Percentiles rank a stretch among this genome's conserved stretches.
phyloP scores from a whole-genome alignment of 2,329 filamentous ascomycete species.

The Aspergillus niger region DNA sequence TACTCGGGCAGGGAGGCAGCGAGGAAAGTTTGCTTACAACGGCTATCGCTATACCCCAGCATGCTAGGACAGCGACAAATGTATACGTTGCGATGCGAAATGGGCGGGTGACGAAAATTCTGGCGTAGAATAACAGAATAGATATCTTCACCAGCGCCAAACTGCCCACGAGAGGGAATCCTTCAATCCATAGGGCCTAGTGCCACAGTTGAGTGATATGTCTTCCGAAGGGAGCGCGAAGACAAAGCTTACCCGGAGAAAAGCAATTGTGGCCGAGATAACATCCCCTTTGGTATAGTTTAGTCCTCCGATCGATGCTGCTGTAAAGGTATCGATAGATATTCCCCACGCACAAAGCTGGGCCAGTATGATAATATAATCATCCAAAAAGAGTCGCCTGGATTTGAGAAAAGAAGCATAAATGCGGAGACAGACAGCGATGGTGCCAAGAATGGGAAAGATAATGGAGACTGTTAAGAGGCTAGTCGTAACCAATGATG shows the following conservation, averaged over 20 bases:
- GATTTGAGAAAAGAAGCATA: not conserved
- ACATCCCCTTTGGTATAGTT: not conserved
- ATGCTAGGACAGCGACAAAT: not conserved
- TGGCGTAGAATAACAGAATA: not conserved
- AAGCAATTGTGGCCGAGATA: not conserved
- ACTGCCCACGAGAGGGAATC: slow-evolving; percentile 1
- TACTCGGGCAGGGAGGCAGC: not conserved
- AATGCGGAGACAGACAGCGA: not conserved
- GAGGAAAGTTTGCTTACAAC: not conserved
- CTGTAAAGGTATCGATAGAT: not conserved
- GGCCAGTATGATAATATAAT: not conserved
- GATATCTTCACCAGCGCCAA: slow-evolving; percentile 2
- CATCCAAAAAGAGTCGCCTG: not conserved
- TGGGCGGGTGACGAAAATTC: slow-evolving; percentile 1
- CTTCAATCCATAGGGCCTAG: slow-evolving; percentile 6
- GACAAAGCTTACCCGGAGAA: not conserved
- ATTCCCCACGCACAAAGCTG: not conserved
- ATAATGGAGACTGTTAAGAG: not conserved
- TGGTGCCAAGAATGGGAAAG: not conserved
- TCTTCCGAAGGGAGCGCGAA: no score
- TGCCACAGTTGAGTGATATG: no score
- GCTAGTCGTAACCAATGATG: not conserved
- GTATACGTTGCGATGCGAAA: not conserved
- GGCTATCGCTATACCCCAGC: slow-evolving; percentile 1
- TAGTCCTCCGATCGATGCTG: not conserved